phyloP scores from a whole-genome alignment of 805 yeast species.

The Suhomyces faveliae region DNA sequence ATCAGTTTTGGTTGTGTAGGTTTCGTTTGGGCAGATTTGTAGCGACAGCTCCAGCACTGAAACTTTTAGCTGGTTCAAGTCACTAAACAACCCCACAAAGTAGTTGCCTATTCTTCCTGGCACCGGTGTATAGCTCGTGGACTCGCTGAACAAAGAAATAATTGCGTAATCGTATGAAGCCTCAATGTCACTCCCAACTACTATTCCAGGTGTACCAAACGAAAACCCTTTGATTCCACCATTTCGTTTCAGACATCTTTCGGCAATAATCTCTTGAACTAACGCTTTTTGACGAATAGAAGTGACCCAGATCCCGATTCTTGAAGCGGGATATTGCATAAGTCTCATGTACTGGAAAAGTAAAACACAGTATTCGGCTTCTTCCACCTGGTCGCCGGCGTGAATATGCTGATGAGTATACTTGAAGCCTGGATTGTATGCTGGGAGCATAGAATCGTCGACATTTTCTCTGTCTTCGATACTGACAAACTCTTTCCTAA shows the following conservation, averaged over 20 bases:
- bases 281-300: constrained; percentile 41
- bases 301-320: constrained; percentile 42
- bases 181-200: constrained; percentile 1
- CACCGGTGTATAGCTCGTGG: constrained; percentile 22
- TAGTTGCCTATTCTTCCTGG: constrained; percentile 31
- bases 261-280: constrained; percentile 38
- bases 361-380: constrained; percentile 48
- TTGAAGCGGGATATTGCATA: constrained; percentile 38
- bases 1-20: constrained; percentile 2
- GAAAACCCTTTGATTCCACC: constrained; percentile 12
- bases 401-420: constrained; percentile 10
- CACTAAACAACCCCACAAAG: constrained; percentile 5
- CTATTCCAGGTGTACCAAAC: constrained; percentile 20
- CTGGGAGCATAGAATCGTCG: not conserved
- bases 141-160: constrained; percentile 3
- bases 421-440: constrained; percentile 12
- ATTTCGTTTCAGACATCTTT: not conserved
- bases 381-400: constrained; percentile 15
- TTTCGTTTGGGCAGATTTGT: constrained; percentile 13
- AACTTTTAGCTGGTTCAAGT: not conserved
- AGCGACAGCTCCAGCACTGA: not conserved
- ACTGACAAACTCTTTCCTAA: constrained; percentile 2
- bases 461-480: not conserved
- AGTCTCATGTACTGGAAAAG: constrained; percentile 47
- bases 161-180: constrained; percentile 7